Base-by-base conservation (phyloP, 768 basidiomycete species). In the Kondoa malvinella region DNA sequence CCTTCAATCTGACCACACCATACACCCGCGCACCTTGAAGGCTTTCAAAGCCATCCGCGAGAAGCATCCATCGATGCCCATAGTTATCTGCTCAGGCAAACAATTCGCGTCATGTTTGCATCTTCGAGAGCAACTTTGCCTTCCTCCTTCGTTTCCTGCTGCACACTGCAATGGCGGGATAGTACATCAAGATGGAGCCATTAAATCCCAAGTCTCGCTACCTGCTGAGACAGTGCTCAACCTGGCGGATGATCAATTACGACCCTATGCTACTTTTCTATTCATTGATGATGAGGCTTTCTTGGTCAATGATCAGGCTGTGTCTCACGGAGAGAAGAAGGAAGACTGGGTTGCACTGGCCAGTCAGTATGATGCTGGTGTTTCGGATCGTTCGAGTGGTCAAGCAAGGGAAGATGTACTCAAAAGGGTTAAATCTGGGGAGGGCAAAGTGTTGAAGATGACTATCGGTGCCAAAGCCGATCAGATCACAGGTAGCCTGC, bases 111-210 rank as follows among this genome's bases (percentile, higher is more conserved):
- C 25, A 4, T 60, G 58, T 31, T 14, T 14, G 4, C 25, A 60
- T 14, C 30, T 60, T 25, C 58, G 58, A 31, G 4, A 14, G 8
- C 25, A 60, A 60, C 30, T 60, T 25, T 14, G 27, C 4, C 58
- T 60, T 25, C 58, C 58, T 25, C 25, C 14, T 8, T 26, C 58
- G 4, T 26, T 60, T 14, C 25, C 30, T 12, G 30, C 25, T 12
- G 58, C 58, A 12, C 58, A 60, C 25, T 60, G 58, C 58, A 60
- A 60, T 60, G 58, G 58, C 27, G 58, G 58, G 14, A 25, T 60
- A 4, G 25, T 60, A 4, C 58, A 60, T 25, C 58, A 31, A 60
- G 27, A 31, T 25, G 15, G 25, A 12, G 14, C 4, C 4, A 31
- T 60, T 29, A 4, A 8, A 14, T 26, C 25, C 14, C 8, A 25